Base-by-base conservation (phyloP, 768 basidiomycete species). In the Mycena metata region DNA sequence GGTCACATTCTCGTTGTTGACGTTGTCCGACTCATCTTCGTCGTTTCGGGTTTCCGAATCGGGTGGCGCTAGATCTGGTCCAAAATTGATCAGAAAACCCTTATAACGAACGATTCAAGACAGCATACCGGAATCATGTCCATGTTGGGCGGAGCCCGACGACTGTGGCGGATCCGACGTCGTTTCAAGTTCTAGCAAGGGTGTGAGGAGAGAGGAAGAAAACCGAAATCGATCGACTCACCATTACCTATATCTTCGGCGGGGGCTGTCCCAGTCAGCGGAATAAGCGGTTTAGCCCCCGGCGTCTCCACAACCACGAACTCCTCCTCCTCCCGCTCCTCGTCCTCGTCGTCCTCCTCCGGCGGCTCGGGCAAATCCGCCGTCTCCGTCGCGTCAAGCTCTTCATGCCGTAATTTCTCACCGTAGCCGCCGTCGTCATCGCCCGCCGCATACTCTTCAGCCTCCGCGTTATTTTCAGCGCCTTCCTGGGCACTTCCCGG, bases 1-100 rank as follows among this genome's bases (percentile, higher is more conserved):
- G 42, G 41, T 50, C 21, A 33, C 26, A 43, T 42, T 60, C 59
- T 75, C 70, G 10, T 67, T 64, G 42, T 76, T 50, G 63, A 75
- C 72, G 19, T 73, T 73, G 71, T 76, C 77, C 64, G 77, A 76
- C 58, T 78, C 76, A 24, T 79, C 76, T 61, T 67, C 59, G 66
- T 69, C 60, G 17, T 69, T 60, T 33, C 11, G 62, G n/a, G 54
- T 41, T 35, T 49, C 52, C 11, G 35, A 23, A 23, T 66, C 47
- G 23, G 47, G 51, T 35, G 64, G 50, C 13, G 47, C 68, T 60
- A 47, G 24, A 46, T 45, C 21, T 10, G 30, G 46, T 2, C 23
- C 24, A 60, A 24, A 24, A 35, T 42, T 10, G 16, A 30, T 30
- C 6, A 19, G 13, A 47, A 30, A 26, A 62, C 6, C 26, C 47